Conservation (phyloP, 2,329 filamentous ascomycete species). For the Fusarium temperatum region DNA sequence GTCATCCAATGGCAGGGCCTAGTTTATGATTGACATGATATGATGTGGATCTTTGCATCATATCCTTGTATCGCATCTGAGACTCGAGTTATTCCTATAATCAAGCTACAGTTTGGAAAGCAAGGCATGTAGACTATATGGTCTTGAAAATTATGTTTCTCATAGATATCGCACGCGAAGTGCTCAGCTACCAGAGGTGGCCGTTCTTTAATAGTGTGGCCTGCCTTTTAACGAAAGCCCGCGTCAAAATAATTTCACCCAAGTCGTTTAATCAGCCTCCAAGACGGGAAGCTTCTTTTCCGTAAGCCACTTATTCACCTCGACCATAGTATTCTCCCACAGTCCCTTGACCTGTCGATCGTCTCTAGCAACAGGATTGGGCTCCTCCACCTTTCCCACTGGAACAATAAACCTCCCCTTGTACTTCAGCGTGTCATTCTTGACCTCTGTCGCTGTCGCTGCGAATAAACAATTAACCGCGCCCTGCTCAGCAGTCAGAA, state of each 20-base stretch:
- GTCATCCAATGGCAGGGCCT: neutral
- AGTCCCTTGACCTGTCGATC: neutral
- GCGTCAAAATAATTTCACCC: no score
- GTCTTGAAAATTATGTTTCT: no score
- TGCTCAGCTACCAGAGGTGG: no score
- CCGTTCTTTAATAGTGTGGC: no score
- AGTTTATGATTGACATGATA: neutral
- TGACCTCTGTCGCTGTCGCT: neutral
- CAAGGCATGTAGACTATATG: neutral
- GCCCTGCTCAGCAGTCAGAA: neutral
- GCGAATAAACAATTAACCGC: neutral
- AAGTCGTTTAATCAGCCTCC: neutral
- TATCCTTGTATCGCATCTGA: neutral
- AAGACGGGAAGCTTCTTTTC: fast-evolving
- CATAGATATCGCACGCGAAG: no score
- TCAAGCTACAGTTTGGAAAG: neutral
- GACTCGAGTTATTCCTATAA: neutral
- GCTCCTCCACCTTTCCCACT: neutral
- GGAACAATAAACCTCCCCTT: neutral
- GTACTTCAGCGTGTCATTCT: fast-evolving
- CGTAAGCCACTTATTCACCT: fast-evolving
- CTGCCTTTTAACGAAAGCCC: no score
- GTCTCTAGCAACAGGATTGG: neutral
- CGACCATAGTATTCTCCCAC: neutral
- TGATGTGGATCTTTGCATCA: neutral